Base-by-base conservation (phyloP, 306 rosid species). In the Quercus berberidifolia region DNA sequence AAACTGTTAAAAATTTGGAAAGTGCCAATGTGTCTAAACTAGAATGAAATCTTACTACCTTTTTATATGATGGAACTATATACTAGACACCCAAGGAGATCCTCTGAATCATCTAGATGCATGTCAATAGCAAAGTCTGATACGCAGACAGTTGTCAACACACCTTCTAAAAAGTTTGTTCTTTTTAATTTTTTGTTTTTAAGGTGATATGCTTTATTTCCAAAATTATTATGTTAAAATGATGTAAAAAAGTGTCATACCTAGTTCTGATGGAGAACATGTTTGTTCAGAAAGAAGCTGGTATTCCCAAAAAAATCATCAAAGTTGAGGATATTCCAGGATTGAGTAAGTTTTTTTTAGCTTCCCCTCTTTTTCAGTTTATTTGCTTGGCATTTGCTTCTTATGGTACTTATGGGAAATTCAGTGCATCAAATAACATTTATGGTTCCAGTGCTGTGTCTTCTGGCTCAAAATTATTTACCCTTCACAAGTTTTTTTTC, bases 301-400 rank as follows among this genome's bases (percentile, higher is more conserved):
- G 99, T 70, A 69, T 90, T 80, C 96, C 99, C 41, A 88, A 88
- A 80, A 96, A 85, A 75, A 73, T 79, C 68, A 23, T 85, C 84
- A 88, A 91, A 86, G 90, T 90, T 43, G 90, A 91, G 83, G 99
- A 93, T 63, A 93, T 96, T 80, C 97, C 97, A 33, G 98, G 98
- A 57, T 90, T 96, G 85, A 87, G 99, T 96, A 86, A 91, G 97
- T 83, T 28, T 67, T 33, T 76, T 76, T 54, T 68, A n/a, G 73
- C 49, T 83, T 62, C 78, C 72, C 35, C 74, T 77, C 30, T 31
- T 49, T 10, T 25, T 69, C 25, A 69, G 60, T 87, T 80, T 63
- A 31, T 63, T 54, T 57, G 31, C 58, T 73, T 54, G 7, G 38
- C 26, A 41, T 9, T 52, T 64, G 31, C 33, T 25, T 52, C 55